These are phyloP conservation scores for Podospora tetraspora DNA, from an alignment of 495 filamentous ascomycete genomes.

Conservation along the genomic window DNA sequence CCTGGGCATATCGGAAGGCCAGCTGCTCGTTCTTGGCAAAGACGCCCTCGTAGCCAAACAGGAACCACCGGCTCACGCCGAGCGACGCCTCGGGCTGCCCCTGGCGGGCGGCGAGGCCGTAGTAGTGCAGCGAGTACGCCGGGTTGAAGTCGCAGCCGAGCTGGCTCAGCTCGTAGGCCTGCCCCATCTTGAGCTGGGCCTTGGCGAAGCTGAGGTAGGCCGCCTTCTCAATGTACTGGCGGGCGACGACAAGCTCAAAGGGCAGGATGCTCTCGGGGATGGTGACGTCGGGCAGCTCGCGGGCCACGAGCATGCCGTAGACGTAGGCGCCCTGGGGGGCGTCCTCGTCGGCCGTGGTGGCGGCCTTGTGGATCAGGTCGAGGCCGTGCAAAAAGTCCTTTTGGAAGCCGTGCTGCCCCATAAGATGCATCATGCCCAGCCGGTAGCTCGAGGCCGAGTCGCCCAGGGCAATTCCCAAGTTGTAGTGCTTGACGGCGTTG, in stretches of 20 bases:
- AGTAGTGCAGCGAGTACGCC: conserved; percentile 87
- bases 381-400: conserved; percentile 76
- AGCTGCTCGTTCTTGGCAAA: conserved; percentile 94
- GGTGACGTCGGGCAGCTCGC: conserved; percentile 81
- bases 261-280: conserved; percentile 68
- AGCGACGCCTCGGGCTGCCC: conserved; percentile 86
- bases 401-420: conserved; percentile 84
- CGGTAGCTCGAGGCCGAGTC: conserved; percentile 96
- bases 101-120: conserved; percentile 85
- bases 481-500: conserved; percentile 88
- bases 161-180: conserved; percentile 89
- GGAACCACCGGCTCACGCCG: conserved; percentile 97
- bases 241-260: conserved; percentile 66
- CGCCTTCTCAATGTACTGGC: conserved; percentile 90
- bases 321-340: conserved; percentile 96
- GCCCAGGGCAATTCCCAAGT: conserved; percentile 63
- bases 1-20: conserved; percentile 83
- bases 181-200: conserved; percentile 95
- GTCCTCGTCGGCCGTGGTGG: conserved; percentile 90
- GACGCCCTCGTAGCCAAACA: conserved; percentile 84
- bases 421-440: conserved; percentile 93
- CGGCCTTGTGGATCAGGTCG: conserved; percentile 73
- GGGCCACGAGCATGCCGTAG: conserved; percentile 88
- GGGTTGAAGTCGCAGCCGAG: conserved; percentile 94
- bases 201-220: conserved; percentile 96